Evolutionary conservation across 2,329 filamentous ascomycete species (phyloP).

Genomic region (Xylariaceae sp.): DNA sequence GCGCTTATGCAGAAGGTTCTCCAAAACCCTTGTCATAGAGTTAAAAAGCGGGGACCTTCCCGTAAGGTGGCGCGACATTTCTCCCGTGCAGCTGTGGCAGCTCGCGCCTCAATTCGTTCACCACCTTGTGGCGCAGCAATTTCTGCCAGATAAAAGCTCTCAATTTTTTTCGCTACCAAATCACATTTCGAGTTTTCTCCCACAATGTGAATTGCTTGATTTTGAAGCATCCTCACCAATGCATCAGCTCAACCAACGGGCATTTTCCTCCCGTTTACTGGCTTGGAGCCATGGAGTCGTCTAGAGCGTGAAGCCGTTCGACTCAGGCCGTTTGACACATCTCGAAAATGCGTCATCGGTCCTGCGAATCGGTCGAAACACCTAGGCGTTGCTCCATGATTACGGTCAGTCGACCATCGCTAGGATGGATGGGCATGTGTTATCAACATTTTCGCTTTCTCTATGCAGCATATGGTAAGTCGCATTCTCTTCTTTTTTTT

Average conservation of each 20-base stretch:
- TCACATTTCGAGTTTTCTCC: background rate
- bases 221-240: background rate
- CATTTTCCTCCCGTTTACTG: background rate
- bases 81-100: background rate
- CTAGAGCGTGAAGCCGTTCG: background rate
- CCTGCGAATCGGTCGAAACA: background rate
- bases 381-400: background rate
- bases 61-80: too few relatives aligned
- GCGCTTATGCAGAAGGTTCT: background rate
- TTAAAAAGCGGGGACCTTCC: too few relatives aligned
- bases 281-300: background rate
- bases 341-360: background rate
- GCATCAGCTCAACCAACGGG: too few relatives aligned
- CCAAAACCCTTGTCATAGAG: background rate
- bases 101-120: constrained; percentile 3
- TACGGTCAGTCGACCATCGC: background rate
- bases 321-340: background rate
- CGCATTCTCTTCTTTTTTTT: background rate
- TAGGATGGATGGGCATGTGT: background rate
- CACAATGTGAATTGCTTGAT: background rate
- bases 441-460: background rate
- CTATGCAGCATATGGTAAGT: constrained; percentile 18
- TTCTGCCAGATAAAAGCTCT: background rate
- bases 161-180: constrained; percentile 8
- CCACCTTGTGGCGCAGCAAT: constrained; percentile 13